Conservation (phyloP, 495 filamentous ascomycete genomes). For the Penicillium ochrochloron region DNA sequence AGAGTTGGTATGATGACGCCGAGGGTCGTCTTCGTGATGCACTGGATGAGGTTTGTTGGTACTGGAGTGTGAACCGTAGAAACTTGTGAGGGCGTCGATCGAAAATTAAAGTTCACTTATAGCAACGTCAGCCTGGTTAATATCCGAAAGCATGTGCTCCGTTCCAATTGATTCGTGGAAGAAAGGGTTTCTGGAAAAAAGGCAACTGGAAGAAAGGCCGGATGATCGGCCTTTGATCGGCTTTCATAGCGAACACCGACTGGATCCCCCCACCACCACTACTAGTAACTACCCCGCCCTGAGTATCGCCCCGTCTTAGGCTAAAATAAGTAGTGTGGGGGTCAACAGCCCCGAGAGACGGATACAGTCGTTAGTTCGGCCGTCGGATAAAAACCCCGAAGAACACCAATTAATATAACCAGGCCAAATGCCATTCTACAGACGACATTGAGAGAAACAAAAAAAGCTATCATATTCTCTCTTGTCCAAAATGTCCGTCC, state of each 20-base stretch:
- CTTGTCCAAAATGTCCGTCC: conserved; percentile 33
- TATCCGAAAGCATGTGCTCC: background rate
- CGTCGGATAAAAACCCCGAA: background rate
- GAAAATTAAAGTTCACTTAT: background rate
- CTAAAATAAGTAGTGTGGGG: background rate
- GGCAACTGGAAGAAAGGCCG: background rate
- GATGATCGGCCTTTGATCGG: background rate
- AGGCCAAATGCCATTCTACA: background rate
- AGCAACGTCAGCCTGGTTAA: background rate
- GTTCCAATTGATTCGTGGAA: background rate
- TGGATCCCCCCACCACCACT: background rate
- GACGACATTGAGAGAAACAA: too few relatives aligned
- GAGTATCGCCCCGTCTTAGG: background rate
- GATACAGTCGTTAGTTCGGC: background rate
- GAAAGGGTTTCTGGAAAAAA: background rate
- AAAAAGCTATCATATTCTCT: conserved; percentile 13
- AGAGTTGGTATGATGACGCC: background rate
- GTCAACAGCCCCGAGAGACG: background rate
- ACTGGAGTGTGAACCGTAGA: conserved; percentile 2
- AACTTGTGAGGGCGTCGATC: background rate
- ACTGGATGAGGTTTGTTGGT: conserved; percentile 11
- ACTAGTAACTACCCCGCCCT: conserved; percentile 5
- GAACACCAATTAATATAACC: conserved; percentile 24
- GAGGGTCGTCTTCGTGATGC: conserved; percentile 5
- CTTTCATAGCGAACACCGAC: conserved; percentile 1